phyloP scores from a whole-genome alignment of 2,329 filamentous ascomycete genomes.

The Trichoderma hamatum region DNA sequence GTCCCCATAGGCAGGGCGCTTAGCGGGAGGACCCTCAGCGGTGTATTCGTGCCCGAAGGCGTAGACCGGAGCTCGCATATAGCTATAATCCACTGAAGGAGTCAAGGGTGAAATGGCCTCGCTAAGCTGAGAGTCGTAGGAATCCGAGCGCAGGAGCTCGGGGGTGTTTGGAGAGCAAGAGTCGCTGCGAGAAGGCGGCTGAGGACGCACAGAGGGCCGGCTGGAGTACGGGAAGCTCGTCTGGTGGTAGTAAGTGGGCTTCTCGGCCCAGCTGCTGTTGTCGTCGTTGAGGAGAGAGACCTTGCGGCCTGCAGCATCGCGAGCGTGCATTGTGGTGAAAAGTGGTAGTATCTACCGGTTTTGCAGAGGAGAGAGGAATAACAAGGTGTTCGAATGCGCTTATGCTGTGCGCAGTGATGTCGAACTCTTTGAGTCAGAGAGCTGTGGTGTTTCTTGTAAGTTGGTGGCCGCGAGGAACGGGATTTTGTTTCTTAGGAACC shows the following conservation, averaged over 20 bases:
- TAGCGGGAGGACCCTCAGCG: conserved; percentile 40
- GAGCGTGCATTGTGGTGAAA: conserved; percentile 52
- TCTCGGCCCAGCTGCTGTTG: conserved; percentile 23
- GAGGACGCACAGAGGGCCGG: conserved; percentile 16
- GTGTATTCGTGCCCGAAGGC: conserved; percentile 42
- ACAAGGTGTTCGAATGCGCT: neutral
- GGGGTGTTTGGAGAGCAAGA: conserved; percentile 57
- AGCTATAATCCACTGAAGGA: conserved; percentile 51
- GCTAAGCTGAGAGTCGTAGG: conserved; percentile 63
- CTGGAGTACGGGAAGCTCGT: conserved; percentile 40
- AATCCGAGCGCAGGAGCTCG: conserved; percentile 62
- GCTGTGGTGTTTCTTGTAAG: neutral
- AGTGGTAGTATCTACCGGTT: neutral
- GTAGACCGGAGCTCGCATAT: conserved; percentile 46
- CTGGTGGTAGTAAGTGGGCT: conserved; percentile 34
- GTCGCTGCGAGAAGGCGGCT: conserved; percentile 38
- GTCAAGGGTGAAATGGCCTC: conserved; percentile 60
- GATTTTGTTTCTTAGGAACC: neutral
- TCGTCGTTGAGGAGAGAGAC: conserved; percentile 66
- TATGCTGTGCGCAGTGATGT: neutral
- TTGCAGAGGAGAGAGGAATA: neutral
- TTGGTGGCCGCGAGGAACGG: neutral
- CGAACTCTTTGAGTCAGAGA: neutral
- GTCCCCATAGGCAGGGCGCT: conserved; percentile 48
- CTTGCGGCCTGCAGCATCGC: conserved; percentile 59